Evolutionary conservation across 257 asterid species (phyloP).

Genomic region (Coffea canephora): DNA sequence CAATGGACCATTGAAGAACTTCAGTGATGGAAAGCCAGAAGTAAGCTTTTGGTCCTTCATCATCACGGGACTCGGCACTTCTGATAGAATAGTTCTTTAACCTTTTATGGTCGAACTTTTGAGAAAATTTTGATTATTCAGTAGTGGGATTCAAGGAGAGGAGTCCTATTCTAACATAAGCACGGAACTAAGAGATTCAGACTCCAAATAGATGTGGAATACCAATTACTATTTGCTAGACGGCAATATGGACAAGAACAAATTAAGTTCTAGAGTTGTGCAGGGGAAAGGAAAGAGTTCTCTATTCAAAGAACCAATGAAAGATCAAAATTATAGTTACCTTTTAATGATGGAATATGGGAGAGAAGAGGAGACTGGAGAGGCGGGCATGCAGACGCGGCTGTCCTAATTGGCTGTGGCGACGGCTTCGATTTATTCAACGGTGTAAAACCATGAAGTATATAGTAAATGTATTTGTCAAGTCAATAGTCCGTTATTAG

Average conservation of each 20-base stretch:
- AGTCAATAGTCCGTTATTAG: no score
- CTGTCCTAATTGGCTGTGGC: no score
- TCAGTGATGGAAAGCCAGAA: slow-evolving; percentile 11
- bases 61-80: not conserved
- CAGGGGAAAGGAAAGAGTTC: not conserved
- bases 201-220: not conserved
- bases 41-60: slow-evolving; percentile 33
- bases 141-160: not conserved
- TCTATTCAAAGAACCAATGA: not conserved
- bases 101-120: not conserved
- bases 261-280: not conserved
- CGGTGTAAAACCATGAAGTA: no score
- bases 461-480: no score
- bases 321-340: not conserved
- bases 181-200: no score
- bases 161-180: not conserved
- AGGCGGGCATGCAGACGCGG: not conserved
- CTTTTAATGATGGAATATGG: not conserved
- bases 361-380: not conserved
- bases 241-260: not conserved
- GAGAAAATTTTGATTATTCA: not conserved
- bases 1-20: slow-evolving; percentile 14
- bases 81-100: not conserved
- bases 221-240: not conserved
- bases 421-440: no score